Evolutionary conservation across 106 monocot species (phyloP), one percentile per base, ranked within the genome.

Genomic region (Alisma plantagoaquatica): DNA sequence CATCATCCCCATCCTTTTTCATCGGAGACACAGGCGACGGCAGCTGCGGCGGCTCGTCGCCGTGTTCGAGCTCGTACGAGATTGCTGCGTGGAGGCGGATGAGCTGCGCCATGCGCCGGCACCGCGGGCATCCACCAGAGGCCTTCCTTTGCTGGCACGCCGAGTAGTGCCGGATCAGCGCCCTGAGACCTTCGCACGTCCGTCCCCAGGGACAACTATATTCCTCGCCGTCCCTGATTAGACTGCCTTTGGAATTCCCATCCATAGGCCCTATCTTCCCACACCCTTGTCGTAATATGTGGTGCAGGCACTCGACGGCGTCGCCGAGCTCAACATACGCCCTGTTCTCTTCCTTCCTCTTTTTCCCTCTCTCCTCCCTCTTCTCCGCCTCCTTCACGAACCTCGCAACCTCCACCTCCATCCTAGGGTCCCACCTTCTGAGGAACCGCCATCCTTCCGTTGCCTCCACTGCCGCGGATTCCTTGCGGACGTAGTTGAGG

Each of bases 11-110:
- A n/a, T n/a, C n/a, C n/a, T n/a, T n/a, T n/a, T n/a, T n/a, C n/a
- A n/a, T n/a, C n/a, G n/a, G n/a, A n/a, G n/a, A n/a, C n/a, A n/a
- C n/a, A n/a, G n/a, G n/a, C n/a, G n/a, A n/a, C n/a, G n/a, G n/a
- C n/a, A n/a, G n/a, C n/a, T n/a, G n/a, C n/a, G n/a, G n/a, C n/a
- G n/a, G n/a, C n/a, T n/a, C n/a, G n/a, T n/a, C n/a, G n/a, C n/a
- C n/a, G n/a, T n/a, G n/a, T n/a, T n/a, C n/a, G n/a, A n/a, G n/a
- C n/a, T n/a, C n/a, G n/a, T n/a, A n/a, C n/a, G n/a, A n/a, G n/a
- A n/a, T n/a, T n/a, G n/a, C n/a, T n/a, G n/a, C n/a, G 45, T 91
- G 80, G 11, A 91, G 83, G 20, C 77, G 76, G 64, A 91, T 54
- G n/a, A 91, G 74, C 62, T 91, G 84, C 71, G 62, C 42, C 73